Evolutionary conservation across 306 rosid species (phyloP), one percentile per base, ranked within the genome.

Genomic region (Ziziphus jujuba): DNA sequence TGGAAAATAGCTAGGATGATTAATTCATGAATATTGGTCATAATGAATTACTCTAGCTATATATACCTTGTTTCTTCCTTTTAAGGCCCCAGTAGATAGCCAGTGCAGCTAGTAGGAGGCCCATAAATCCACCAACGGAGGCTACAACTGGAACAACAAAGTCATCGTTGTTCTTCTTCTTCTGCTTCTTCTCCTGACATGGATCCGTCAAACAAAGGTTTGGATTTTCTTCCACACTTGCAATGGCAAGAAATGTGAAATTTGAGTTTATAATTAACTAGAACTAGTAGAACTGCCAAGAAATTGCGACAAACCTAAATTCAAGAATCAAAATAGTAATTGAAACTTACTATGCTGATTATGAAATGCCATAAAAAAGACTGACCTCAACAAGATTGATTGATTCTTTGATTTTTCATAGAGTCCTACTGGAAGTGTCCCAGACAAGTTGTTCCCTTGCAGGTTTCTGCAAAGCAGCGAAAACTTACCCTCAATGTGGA

Each of bases 361-460:
- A 48, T 14, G 5, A 14, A 47, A 48, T 2, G 5, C 20, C 14
- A 48, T 48, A 14, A 12, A 48, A 52, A 57, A 13, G 16, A 56
- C 70, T 54, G 55, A 86, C 92, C 86, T 80, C 64, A 89, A 72
- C 56, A 77, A 43, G 24, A 86, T 54, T 67, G 61, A 79, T 59
- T 75, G 76, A 19, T 44, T 50, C 23, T 66, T 51, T 45, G 80
- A 65, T 69, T 40, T 81, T 35, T 77, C 74, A 63, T 75, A 9
- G 2, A 85, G 87, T 36, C 64, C 73, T 10, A 0, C 25, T 5
- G 89, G 81, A 59, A 88, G 62, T 12, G 50, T 35, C 11, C 87
- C 81, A 14, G 57, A 72, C 45, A 83, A 56, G 5, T 79, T 73
- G 72, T 79, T 85, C 14, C 59, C 71, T 47, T 54, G 73, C 63